A percentile compares a stretch with the other conserved stretches of the same genome.
Conservation (phyloP, 371 early-diverging fungal species). For the Mucor indicus region DNA sequence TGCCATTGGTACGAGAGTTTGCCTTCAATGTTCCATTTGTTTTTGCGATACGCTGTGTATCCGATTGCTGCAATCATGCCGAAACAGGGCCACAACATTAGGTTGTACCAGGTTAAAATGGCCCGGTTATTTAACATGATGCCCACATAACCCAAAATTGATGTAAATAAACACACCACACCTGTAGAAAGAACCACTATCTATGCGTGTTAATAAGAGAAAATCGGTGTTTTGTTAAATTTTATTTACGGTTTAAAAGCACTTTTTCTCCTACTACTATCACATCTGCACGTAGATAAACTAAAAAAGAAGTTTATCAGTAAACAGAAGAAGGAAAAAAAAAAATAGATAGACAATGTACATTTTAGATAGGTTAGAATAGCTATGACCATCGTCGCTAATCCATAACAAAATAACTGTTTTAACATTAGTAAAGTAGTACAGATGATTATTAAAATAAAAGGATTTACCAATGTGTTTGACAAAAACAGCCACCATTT, state of each 20-base stretch:
- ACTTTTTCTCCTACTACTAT: constrained; percentile 42
- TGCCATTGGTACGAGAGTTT: constrained; percentile 54
- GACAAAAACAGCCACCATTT: constrained; percentile 51
- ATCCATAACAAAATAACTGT: constrained; percentile 50
- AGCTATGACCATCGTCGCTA: constrained; percentile 31
- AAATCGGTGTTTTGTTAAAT: background rate
- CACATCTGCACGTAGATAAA: constrained; percentile 46
- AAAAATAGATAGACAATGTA: constrained; percentile 17
- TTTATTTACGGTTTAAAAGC: constrained; percentile 45
- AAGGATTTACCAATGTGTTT: constrained; percentile 45
- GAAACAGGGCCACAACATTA: constrained; percentile 58
- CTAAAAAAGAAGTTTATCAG: constrained; percentile 12
- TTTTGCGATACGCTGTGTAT: constrained; percentile 49
- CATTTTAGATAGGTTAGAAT: constrained; percentile 47
- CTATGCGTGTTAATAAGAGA: background rate
- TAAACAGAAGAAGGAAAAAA: background rate
- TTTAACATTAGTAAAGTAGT: background rate
- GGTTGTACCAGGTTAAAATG: constrained; percentile 42
- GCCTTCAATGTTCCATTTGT: constrained; percentile 45
- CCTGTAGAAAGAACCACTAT: constrained; percentile 51
- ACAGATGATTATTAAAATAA: background rate
- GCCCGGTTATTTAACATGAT: constrained; percentile 54
- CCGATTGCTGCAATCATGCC: constrained; percentile 54
- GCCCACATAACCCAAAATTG: constrained; percentile 52
- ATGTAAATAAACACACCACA: constrained; percentile 41